Base-by-base conservation (phyloP, 768 basidiomycete genomes). In the Tricholoma hemisulphureum region DNA sequence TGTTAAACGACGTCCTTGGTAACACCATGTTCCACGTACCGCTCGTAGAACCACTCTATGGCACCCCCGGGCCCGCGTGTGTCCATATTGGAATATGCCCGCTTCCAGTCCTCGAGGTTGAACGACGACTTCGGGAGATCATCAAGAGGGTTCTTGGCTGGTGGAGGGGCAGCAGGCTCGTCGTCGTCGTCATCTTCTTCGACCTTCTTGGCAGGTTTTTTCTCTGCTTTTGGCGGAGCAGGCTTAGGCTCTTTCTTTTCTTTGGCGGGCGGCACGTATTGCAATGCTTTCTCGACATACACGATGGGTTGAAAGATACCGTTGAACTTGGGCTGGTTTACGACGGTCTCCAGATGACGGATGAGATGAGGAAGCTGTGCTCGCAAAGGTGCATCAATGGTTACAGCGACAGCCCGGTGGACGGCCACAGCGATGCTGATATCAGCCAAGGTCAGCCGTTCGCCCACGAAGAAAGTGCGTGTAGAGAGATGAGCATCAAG, bases 81-180 rank as follows among this genome's bases (percentile, higher is more conserved):
- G n/a, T 98, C 95, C 73, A 89, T 87, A 88, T 98, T 98, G 67
- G 95, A 97, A 81, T 98, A 99, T 43, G 91, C 89, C 45, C 93
- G 88, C 74, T 98, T 98, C 94, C 93, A 97, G 76, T 98, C 94
- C 73, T 96, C 91, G 56, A 94, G 85, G 79, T 93, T 93, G 75
- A 92, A 86, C 5, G 83, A 76, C 10, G 91, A 89, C 75, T 92
- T 95, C 64, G 94, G 93, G 37, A 98, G 85, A 60, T 84, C 81
- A 62, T 97, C 96, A 53, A 96, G 86, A 24, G 96, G 96, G 83
- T 97, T 96, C 84, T 95, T 95, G 57, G 75, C 83, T 73, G 96
- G 96, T 63, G 95, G 93, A 75, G 90, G 93, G 75, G 90, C 93
- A 51, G 83, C 84, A 21, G 88, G 86, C 24, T 89, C 85, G 46